Percentiles rank a stretch among this genome's conserved stretches.
Evolutionary conservation across 1,139 yeast species (phyloP).

Genomic region (Saccharomyces hybrid): DNA sequence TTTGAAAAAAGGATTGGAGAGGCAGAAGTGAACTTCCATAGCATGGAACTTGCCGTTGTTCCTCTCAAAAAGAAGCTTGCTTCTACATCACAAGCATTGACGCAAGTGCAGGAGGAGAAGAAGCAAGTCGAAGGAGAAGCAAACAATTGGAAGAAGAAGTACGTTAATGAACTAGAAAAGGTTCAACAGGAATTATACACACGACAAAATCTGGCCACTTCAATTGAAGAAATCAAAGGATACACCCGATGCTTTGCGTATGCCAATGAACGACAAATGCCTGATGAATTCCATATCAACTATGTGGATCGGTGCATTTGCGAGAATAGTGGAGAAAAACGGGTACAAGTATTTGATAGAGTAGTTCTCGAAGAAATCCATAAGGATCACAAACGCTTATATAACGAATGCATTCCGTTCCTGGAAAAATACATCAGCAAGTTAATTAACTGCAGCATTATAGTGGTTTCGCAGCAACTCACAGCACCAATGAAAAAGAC

Average conservation of each 20-base stretch:
- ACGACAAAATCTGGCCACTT: slow-evolving; percentile 1
- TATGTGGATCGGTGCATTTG: neutral
- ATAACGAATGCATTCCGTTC: neutral
- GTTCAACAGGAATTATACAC: neutral
- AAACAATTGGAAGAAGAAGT: neutral
- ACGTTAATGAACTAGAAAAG: neutral
- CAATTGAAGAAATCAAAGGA: slow-evolving; percentile 2
- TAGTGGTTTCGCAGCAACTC: neutral
- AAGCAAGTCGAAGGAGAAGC: slow-evolving; percentile 2
- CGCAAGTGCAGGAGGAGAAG: neutral
- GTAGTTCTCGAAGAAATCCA: neutral
- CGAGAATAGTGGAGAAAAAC: neutral
- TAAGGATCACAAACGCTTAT: neutral
- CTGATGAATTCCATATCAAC: neutral
- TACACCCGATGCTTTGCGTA: slow-evolving; percentile 3
- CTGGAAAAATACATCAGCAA: neutral
- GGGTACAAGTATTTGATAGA: neutral
- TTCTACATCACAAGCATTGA: neutral
- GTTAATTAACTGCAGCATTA: neutral
- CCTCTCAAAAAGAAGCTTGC: neutral
- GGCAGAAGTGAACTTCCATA: neutral
- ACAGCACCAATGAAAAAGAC: neutral
- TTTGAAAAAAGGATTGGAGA: neutral
- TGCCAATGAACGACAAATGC: neutral
- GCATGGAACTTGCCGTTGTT: neutral